Evolutionary conservation across 2,329 filamentous ascomycete species (phyloP), one percentile per base, ranked within the genome.

Genomic region (Trichoderma asperellum): DNA sequence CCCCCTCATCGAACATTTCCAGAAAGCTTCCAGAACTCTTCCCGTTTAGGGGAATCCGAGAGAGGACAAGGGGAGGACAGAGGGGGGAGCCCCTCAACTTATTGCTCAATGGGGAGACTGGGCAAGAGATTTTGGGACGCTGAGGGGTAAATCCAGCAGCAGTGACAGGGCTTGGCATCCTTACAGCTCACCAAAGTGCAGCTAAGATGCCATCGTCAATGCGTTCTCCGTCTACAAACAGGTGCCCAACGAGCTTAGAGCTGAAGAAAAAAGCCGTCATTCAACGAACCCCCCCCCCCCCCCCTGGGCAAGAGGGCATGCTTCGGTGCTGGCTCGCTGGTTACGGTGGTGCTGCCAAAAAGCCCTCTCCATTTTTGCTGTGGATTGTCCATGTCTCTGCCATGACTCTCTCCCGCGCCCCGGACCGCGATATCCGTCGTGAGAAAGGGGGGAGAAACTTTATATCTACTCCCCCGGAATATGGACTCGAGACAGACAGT

Each of bases 101-200:
- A 32, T 32, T 24, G 24, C 24, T 24, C 24, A 32, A 14, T 12
- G 35, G 12, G 35, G 35, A 37, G 35, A 37, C 35, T 37, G 3
- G 34, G 18, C n/a, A 11, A 49, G 21, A 49, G 47, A 49, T 43
- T 49, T 49, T 24, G 47, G 37, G 37, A 49, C 47, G 29, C 18
- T 49, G 59, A 61, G 59, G 59, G 59, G 59, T 61, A 49, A 49
- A 47, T 61, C 27, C 59, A 61, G 59, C 34, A 61, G 59, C 47
- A 49, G 43, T 49, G 27, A 27, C 59, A 61, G 59, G 37, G 27
- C 59, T 49, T 49, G n/a, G 52, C 21, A 32, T 55, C 52, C 24
- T 55, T 55, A 55, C 47, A 24, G 24, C 47, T 49, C 40, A 43
- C 18, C 40, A 43, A n/a, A 43, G 40, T 49, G 47, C n/a, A 24